These are phyloP conservation scores for Venturia pyrina DNA, from an alignment of 2,329 filamentous ascomycete genomes.

Conservation along the genomic window DNA sequence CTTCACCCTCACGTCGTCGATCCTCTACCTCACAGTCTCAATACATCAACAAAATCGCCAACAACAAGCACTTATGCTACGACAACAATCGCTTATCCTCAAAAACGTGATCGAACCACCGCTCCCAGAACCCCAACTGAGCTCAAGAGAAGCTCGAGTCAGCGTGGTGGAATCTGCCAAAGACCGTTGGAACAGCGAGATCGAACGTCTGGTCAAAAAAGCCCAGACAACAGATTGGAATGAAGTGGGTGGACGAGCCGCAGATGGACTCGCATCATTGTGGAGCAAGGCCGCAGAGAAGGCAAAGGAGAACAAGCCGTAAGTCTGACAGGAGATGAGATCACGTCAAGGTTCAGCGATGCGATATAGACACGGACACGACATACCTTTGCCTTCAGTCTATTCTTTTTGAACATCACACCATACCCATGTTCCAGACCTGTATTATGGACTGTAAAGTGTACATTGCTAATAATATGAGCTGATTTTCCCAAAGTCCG, in stretches of 20 bases:
- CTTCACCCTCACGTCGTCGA: conserved; percentile 39
- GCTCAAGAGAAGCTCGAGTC: conserved; percentile 28
- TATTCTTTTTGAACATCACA: background rate
- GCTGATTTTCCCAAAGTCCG: background rate
- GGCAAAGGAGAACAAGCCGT: conserved; percentile 3
- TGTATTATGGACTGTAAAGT: background rate
- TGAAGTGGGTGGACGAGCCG: conserved; percentile 24
- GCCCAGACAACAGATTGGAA: conserved; percentile 38
- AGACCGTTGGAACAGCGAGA: conserved; percentile 39
- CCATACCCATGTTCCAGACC: background rate
- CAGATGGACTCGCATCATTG: background rate
- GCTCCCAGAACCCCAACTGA: conserved; percentile 28
- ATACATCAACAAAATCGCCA: conserved; percentile 38
- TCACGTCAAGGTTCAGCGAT: background rate
- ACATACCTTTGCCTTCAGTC: background rate
- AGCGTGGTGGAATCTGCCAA: conserved; percentile 38
- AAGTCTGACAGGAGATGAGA: background rate
- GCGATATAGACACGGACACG: background rate
- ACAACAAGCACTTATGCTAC: conserved; percentile 35
- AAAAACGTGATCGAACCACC: conserved; percentile 34
- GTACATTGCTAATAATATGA: background rate
- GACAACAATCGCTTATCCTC: conserved; percentile 35
- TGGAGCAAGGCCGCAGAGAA: conserved; percentile 5
- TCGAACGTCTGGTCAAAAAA: conserved; percentile 33
- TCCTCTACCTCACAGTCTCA: conserved; percentile 28